Base-by-base conservation (phyloP, 2,329 filamentous ascomycete genomes). In the Aspergillus niger region DNA sequence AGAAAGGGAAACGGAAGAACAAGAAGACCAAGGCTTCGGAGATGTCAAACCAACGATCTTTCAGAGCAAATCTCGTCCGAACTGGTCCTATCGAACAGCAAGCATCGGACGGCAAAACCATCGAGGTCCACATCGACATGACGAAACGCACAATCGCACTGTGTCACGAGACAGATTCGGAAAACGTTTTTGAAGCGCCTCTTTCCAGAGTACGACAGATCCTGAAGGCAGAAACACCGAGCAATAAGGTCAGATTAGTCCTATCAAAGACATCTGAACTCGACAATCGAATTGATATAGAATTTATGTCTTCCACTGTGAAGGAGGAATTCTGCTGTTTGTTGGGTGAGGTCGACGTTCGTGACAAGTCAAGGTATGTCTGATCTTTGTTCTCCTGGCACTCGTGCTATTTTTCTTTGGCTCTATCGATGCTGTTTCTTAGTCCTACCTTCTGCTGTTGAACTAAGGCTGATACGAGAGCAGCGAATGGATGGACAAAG, bases 401-500 rank as follows among this genome's bases (percentile, higher is more conserved):
- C 7, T 28, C 8, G 15, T 30, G 28, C 1, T 10, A 10, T 15
- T 49, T 28, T 30, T 2, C 26, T 48, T 13, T 11, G 28, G 28
- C 28, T 30, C 28, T 26, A 26, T 30, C 3, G 28, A 10, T 36
- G 32, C 32, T 36, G 11, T 36, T 36, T 10, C 32, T 15, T 11
- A 36, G 11, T 15, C 5, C 4, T 10, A 50, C 8, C 4, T 17
- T 17, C 11, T 32, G 4, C 47, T 30, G 11, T 2, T 8, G 10
- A n/a, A 28, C 28, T 32, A 32, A 50, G 26, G 47, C 47, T 50
- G 28, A 50, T 20, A 11, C 32, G 8, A 17, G 47, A 50, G 7
- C 3, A 78, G 76, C 38, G 58, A 64, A 15, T 74, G 70, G 68
- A 73, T 79, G 71, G 67, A 76, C 38, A 68, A 67, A 11, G 60